A percentile compares a stretch with the other conserved stretches of the same genome.
Evolutionary conservation across 148 eudicot genomes (phyloP).

Genomic region (Bassia scoparia): DNA sequence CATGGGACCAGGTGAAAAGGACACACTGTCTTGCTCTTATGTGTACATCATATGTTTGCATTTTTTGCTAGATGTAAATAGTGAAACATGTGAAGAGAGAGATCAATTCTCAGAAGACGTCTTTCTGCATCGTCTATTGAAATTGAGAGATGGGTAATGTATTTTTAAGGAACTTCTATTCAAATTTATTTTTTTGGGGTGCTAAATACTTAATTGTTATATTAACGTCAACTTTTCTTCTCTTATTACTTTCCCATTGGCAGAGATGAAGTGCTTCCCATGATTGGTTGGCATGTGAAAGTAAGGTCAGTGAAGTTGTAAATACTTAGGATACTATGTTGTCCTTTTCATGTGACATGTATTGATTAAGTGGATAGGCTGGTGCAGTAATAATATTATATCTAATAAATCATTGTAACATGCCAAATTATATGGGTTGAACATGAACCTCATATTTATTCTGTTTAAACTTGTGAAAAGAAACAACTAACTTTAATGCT

Average conservation of each 20-base stretch:
- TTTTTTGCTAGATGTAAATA: conserved; percentile 55
- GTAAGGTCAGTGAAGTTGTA: conserved; percentile 24
- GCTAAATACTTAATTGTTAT: not conserved
- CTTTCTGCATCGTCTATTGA: conserved; percentile 77
- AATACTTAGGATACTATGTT: not conserved
- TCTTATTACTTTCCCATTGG: conserved; percentile 18
- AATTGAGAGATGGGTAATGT: conserved; percentile 80
- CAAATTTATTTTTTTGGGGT: not conserved
- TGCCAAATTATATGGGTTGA: too few species aligned
- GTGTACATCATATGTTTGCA: conserved; percentile 8
- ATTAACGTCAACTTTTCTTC: not conserved
- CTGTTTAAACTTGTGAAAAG: too few species aligned
- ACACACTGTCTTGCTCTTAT: not conserved
- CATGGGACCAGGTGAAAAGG: too few species aligned
- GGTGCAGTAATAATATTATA: too few species aligned
- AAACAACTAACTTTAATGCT: too few species aligned
- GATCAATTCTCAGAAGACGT: conserved; percentile 58
- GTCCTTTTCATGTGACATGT: conserved; percentile 5
- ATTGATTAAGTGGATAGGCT: too few species aligned
- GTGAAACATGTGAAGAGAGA: conserved; percentile 80
- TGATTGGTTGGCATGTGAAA: conserved; percentile 14
- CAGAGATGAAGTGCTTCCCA: conserved; percentile 95
- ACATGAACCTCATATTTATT: too few species aligned
- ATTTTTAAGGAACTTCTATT: not conserved
- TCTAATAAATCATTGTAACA: too few species aligned